A percentile compares a stretch with the other conserved stretches of the same genome.
Evolutionary conservation across 768 basidiomycete genomes (phyloP).

Genomic region (Coprinopsis marcescibilis): DNA sequence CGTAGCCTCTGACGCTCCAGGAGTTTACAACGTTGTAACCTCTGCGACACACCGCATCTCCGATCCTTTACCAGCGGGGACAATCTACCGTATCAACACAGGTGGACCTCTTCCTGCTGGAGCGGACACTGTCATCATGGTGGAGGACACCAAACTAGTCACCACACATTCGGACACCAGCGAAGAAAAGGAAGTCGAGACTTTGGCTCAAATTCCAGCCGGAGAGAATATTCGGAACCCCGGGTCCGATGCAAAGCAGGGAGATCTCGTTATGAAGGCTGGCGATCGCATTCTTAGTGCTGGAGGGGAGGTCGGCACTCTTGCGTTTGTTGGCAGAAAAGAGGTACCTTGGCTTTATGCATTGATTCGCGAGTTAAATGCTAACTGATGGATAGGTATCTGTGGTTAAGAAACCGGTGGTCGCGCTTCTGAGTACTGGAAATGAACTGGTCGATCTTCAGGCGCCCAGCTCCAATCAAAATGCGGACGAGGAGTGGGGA

Average conservation of each 20-base stretch:
- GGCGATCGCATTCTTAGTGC: slow-evolving; percentile 55
- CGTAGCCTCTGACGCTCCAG: slow-evolving; percentile 59
- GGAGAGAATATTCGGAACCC: slow-evolving; percentile 71
- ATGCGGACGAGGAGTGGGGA: slow-evolving; percentile 45
- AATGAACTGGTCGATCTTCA: slow-evolving; percentile 74
- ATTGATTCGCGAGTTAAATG: background rate
- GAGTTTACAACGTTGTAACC: slow-evolving; percentile 63
- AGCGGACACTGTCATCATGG: slow-evolving; percentile 82
- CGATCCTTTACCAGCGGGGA: slow-evolving; percentile 41
- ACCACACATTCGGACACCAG: slow-evolving; percentile 38
- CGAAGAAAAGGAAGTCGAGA: slow-evolving; percentile 71
- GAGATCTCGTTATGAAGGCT: slow-evolving; percentile 59
- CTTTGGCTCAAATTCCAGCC: slow-evolving; percentile 50
- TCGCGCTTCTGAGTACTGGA: slow-evolving; percentile 82
- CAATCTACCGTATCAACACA: slow-evolving; percentile 78
- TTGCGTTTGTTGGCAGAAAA: slow-evolving; percentile 71
- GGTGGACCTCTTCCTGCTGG: slow-evolving; percentile 76
- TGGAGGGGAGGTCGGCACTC: slow-evolving; percentile 81
- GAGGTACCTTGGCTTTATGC: slow-evolving; percentile 39
- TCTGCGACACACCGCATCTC: slow-evolving; percentile 43
- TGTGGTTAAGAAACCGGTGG: slow-evolving; percentile 65
- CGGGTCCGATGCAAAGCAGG: slow-evolving; percentile 67
- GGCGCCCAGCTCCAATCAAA: slow-evolving; percentile 20
- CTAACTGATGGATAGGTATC: slow-evolving; percentile 40
- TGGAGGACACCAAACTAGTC: slow-evolving; percentile 83